These are phyloP conservation scores for Tulasnella sp. DNA, from an alignment of 768 basidiomycete genomes.

Conservation along the genomic window DNA sequence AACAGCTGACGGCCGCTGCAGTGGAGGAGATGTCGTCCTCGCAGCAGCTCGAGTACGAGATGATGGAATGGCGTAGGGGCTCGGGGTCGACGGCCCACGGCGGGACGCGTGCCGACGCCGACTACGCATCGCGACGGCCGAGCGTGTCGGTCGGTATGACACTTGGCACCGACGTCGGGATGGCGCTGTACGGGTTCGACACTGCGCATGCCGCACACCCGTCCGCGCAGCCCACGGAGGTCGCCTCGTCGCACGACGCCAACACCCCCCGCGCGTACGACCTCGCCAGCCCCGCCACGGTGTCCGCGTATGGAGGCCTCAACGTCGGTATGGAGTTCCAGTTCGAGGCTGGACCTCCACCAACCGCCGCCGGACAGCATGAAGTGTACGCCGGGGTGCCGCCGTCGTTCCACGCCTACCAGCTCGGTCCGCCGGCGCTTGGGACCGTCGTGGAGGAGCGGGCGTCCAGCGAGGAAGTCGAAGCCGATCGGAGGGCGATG, in stretches of 20 bases:
- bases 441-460: not conserved
- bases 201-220: not conserved
- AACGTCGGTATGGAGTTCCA: not conserved
- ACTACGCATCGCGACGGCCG: not conserved
- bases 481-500: not conserved
- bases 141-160: slow-evolving; percentile 10
- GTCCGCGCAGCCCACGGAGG: not conserved
- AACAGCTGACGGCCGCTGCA: not conserved
- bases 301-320: not conserved
- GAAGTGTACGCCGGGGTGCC: not conserved
- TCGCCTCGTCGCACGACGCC: not conserved
- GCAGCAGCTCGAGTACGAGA: slow-evolving; percentile 13
- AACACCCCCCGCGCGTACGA: not conserved
- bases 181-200: slow-evolving; percentile 11
- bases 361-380: not conserved
- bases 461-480: not conserved
- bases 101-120: not conserved
- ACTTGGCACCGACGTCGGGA: slow-evolving; percentile 1
- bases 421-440: not conserved
- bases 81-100: not conserved
- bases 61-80: slow-evolving; percentile 14
- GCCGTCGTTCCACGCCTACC: not conserved
- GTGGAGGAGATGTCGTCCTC: slow-evolving; percentile 6
- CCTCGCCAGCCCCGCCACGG: not conserved
- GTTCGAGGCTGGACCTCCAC: not conserved